Evolutionary conservation across 495 filamentous ascomycete species (phyloP).

Genomic region (Zalerion maritima): DNA sequence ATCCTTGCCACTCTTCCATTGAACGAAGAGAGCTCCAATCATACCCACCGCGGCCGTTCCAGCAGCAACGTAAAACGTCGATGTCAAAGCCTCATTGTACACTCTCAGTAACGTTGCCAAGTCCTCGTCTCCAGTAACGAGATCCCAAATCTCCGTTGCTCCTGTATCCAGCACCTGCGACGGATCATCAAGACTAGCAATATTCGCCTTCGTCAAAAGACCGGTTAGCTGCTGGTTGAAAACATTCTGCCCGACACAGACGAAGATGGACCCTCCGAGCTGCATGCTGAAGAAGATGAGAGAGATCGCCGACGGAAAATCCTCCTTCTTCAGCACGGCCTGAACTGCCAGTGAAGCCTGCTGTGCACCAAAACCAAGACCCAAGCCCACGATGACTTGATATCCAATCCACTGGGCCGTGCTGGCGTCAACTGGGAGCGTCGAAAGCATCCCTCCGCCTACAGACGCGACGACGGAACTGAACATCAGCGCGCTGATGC

Average conservation of each 20-base stretch:
- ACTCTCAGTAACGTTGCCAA: conserved; percentile 27
- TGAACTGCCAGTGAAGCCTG: conserved; percentile 50
- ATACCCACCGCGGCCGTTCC: conserved; percentile 47
- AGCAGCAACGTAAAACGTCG: conserved; percentile 54
- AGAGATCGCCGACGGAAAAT: conserved; percentile 47
- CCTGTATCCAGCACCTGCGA: no score
- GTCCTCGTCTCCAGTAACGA: conserved; percentile 8
- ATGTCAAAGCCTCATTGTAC: conserved; percentile 56
- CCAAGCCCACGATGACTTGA: conserved; percentile 57
- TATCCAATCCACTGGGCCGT: conserved; percentile 54
- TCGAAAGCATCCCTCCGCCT: conserved; percentile 54
- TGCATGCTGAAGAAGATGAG: conserved; percentile 53
- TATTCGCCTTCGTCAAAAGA: no score
- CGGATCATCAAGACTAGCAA: no score
- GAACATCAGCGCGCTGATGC: conserved; percentile 45
- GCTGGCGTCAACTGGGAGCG: conserved; percentile 38
- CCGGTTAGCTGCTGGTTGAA: conserved; percentile 44
- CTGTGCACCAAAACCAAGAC: conserved; percentile 61
- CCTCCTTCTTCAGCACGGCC: conserved; percentile 36
- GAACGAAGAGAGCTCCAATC: conserved; percentile 43
- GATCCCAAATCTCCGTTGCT: conserved; percentile 10
- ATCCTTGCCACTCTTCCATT: conserved; percentile 80
- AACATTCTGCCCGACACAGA: conserved; percentile 47
- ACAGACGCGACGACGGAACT: conserved; percentile 44
- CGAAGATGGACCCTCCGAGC: conserved; percentile 52